These are phyloP conservation scores for Aspergillus sp. DNA, from an alignment of 2,329 filamentous ascomycete genomes.

Conservation along the genomic window DNA sequence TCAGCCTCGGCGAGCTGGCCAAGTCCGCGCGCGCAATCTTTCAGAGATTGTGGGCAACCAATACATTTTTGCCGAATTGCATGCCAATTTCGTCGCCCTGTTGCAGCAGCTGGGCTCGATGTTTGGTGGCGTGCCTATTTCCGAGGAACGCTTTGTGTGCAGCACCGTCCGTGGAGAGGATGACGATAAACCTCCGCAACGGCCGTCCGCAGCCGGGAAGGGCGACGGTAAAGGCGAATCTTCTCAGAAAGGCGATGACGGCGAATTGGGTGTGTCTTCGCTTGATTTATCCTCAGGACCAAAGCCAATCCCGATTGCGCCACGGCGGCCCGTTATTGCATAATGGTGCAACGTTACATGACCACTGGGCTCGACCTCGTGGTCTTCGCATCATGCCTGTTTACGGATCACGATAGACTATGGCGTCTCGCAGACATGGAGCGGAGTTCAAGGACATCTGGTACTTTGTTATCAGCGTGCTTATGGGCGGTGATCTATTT, in stretches of 20 bases:
- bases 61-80: constrained; percentile 49
- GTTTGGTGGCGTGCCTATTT: constrained; percentile 36
- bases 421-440: constrained; percentile 12
- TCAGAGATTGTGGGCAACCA: constrained; percentile 51
- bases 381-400: not conserved
- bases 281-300: constrained; percentile 26
- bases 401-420: constrained; percentile 10
- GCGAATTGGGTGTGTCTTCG: constrained; percentile 24
- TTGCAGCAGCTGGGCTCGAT: constrained; percentile 38
- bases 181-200: constrained; percentile 15
- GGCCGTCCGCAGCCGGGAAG: constrained; percentile 13
- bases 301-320: constrained; percentile 29
- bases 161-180: constrained; percentile 28
- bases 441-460: constrained; percentile 10
- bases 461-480: constrained; percentile 5
- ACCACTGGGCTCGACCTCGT: not conserved
- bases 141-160: constrained; percentile 34
- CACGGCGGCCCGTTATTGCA: constrained; percentile 28
- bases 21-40: constrained; percentile 47
- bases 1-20: constrained; percentile 43
- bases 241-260: constrained; percentile 16
- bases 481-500: constrained; percentile 7
- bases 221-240: constrained; percentile 10
- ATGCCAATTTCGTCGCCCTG: constrained; percentile 46
- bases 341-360: constrained; percentile 9